These are phyloP conservation scores for Epichloe brachyelytri DNA, from an alignment of 2,329 filamentous ascomycete genomes.

Conservation along the genomic window DNA sequence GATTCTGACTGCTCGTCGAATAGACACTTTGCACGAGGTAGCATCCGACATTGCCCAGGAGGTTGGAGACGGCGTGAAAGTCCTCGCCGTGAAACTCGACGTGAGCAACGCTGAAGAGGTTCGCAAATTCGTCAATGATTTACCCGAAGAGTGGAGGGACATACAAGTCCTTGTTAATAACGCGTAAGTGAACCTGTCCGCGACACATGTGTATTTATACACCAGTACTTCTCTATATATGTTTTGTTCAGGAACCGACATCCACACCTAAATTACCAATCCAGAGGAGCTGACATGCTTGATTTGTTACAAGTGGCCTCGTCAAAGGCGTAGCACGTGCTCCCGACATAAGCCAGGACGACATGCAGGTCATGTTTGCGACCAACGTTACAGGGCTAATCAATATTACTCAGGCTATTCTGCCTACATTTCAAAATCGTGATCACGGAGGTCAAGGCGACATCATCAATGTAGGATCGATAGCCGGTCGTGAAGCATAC, in stretches of 20 bases:
- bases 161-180: conserved; percentile 93
- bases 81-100: conserved; percentile 74
- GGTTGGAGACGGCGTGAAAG: conserved; percentile 66
- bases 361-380: conserved; percentile 76
- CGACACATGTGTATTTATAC: not conserved
- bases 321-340: conserved; percentile 81
- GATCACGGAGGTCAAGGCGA: conserved; percentile 70
- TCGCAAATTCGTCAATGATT: conserved; percentile 51
- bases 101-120: conserved; percentile 71
- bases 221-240: not conserved
- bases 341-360: conserved; percentile 67
- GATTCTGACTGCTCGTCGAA: conserved; percentile 75
- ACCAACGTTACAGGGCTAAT: conserved; percentile 94
- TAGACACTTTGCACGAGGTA: conserved; percentile 65
- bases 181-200: conserved; percentile 48
- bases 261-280: not conserved
- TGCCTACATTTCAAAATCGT: conserved; percentile 69
- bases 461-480: conserved; percentile 88
- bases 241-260: not conserved
- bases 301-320: conserved; percentile 47
- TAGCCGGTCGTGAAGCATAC: conserved; percentile 79
- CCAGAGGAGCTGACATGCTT: not conserved
- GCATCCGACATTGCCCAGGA: conserved; percentile 65
- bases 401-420: conserved; percentile 86
- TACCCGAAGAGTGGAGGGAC: conserved; percentile 72